Evolutionary conservation across 805 yeast species (phyloP).

Genomic region (Yarrowia yakushimensis): DNA sequence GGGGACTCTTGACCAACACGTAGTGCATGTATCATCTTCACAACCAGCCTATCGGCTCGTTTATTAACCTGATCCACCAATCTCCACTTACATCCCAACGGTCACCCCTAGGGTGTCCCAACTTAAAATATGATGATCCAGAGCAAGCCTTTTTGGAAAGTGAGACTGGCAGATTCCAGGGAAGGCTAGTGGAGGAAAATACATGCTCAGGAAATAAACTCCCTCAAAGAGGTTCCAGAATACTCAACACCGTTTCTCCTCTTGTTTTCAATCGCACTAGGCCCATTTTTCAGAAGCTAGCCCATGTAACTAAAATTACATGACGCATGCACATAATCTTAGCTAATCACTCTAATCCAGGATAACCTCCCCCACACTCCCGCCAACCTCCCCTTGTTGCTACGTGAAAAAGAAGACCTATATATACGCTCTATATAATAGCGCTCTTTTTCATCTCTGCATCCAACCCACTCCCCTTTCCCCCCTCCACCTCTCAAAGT

Average conservation of each 20-base stretch:
- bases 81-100: neutral
- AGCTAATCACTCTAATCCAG: conserved; percentile 12
- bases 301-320: neutral
- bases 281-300: neutral
- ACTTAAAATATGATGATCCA: neutral
- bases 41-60: neutral
- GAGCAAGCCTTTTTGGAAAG: conserved; percentile 10
- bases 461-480: neutral
- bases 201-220: no score
- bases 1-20: no score
- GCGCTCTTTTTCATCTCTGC: conserved; percentile 11
- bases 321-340: conserved; percentile 8
- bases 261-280: neutral
- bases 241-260: neutral
- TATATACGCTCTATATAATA: neutral
- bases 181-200: no score
- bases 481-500: neutral
- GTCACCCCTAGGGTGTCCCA: neutral
- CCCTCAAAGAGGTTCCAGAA: neutral
- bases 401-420: neutral
- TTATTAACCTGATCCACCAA: neutral
- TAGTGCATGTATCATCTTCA: no score
- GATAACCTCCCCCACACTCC: conserved; percentile 12
- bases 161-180: neutral
- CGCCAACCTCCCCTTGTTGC: neutral